Evolutionary conservation across 495 filamentous ascomycete genomes (phyloP).

Genomic region (Bacidia rubella): DNA sequence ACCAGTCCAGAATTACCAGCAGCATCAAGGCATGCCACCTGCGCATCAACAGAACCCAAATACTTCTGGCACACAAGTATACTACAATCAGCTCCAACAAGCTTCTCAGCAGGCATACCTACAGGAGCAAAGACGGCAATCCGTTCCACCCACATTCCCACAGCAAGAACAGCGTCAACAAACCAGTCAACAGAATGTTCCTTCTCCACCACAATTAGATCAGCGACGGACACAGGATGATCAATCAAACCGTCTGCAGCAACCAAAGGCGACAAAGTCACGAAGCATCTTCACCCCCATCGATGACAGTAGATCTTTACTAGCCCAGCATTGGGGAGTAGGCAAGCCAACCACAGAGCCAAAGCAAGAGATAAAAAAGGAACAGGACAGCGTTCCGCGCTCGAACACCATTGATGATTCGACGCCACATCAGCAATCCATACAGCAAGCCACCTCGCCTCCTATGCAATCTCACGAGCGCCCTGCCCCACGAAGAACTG

Average conservation of each 20-base stretch:
- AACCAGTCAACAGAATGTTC: constrained; percentile 21
- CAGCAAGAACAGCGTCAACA: constrained; percentile 29
- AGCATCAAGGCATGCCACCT: constrained; percentile 21
- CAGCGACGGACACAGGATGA: constrained; percentile 24
- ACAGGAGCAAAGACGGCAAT: constrained; percentile 52
- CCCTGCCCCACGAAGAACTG: constrained; percentile 32
- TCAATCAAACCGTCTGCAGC: constrained; percentile 43
- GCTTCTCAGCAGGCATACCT: constrained; percentile 51
- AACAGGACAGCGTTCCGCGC: constrained; percentile 31
- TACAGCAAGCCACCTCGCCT: constrained; percentile 28
- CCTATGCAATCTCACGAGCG: constrained; percentile 33
- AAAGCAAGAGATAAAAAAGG: constrained; percentile 27
- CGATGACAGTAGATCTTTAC: constrained; percentile 77
- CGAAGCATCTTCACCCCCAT: constrained; percentile 96
- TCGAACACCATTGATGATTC: constrained; percentile 48
- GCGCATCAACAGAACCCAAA: constrained; percentile 27
- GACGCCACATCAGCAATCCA: constrained; percentile 12
- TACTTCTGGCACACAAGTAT: constrained; percentile 28
- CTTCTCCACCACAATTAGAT: constrained; percentile 31
- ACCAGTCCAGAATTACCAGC: constrained; percentile 70
- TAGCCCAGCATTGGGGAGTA: constrained; percentile 70
- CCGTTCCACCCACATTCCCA: constrained; percentile 42
- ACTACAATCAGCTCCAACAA: constrained; percentile 26
- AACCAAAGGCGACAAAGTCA: constrained; percentile 65
- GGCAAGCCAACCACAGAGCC: constrained; percentile 35